A percentile compares a stretch with the other conserved stretches of the same genome.
Conservation (phyloP, 176 grass and related monocot species). For the Carex littledalei region DNA sequence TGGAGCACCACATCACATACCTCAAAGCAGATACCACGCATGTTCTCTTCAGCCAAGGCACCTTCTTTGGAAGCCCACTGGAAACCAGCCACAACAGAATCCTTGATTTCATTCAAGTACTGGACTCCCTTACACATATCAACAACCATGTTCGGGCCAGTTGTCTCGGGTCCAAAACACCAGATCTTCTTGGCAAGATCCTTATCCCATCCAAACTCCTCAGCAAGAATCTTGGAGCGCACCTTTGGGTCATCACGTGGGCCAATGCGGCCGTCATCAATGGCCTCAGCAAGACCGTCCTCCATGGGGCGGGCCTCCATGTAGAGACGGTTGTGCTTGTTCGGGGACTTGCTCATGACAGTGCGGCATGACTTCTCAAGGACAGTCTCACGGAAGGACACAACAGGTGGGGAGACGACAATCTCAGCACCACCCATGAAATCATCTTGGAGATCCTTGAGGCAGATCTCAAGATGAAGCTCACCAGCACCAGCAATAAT, state of each 20-base stretch:
- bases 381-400: conserved; percentile 92
- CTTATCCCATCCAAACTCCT: conserved; percentile 81
- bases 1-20: conserved; percentile 87
- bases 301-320: conserved; percentile 79
- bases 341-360: conserved; percentile 85
- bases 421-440: conserved; percentile 92
- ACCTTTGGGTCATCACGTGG: conserved; percentile 76
- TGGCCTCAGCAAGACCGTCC: conserved; percentile 67
- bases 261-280: conserved; percentile 60
- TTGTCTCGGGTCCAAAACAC: conserved; percentile 86
- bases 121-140: conserved; percentile 97
- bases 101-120: conserved; percentile 87
- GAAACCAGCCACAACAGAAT: conserved; percentile 82
- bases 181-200: conserved; percentile 88
- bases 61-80: conserved; percentile 89
- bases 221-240: conserved; percentile 56
- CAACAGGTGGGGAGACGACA: conserved; percentile 58
- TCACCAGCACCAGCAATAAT: conserved; percentile 82
- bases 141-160: conserved; percentile 78
- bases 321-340: conserved; percentile 79
- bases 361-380: conserved; percentile 72
- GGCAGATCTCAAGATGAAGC: conserved; percentile 77
- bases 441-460: conserved; percentile 77
- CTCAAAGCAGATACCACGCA: conserved; percentile 79
- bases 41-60: conserved; percentile 69